phyloP scores from a whole-genome alignment of 305 asterid species.

The Plantago lanceolata region DNA sequence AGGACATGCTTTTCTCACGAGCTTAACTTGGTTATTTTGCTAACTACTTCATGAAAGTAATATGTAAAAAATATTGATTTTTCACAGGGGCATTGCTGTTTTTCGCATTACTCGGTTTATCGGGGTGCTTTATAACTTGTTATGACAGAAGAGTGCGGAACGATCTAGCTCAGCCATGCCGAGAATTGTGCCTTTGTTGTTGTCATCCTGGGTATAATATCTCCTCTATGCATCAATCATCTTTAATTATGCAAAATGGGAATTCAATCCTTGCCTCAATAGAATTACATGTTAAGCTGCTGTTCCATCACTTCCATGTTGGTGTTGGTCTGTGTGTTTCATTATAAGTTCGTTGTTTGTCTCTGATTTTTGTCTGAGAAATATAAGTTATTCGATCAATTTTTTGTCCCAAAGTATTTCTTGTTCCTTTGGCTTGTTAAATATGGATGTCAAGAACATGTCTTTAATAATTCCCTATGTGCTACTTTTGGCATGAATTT shows the following conservation, averaged over 20 bases:
- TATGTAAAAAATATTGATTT: background rate
- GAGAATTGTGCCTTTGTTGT: conserved; percentile 89
- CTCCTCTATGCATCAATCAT: conserved; percentile 17
- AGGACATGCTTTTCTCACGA: too few species aligned
- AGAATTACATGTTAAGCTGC: background rate
- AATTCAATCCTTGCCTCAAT: background rate
- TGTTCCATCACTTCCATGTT: too few species aligned
- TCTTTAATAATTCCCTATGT: background rate
- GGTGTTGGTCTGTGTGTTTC: too few species aligned
- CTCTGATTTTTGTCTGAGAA: background rate
- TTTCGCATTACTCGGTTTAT: conserved; percentile 81
- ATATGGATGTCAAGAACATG: background rate
- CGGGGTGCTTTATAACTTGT: conserved; percentile 92
- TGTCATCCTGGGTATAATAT: conserved; percentile 82
- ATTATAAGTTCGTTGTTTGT: background rate
- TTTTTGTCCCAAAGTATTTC: background rate
- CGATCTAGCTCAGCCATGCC: conserved; percentile 95
- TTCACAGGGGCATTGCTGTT: conserved; percentile 75
- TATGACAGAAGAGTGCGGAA: conserved; percentile 92
- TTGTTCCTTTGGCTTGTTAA: background rate
- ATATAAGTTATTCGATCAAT: background rate
- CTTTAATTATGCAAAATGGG: background rate
- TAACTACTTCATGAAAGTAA: background rate
- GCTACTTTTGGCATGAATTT: background rate
- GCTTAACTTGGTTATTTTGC: background rate